phyloP scores from a whole-genome alignment of 164 flowering plant species.

The Litsea cubeba region DNA sequence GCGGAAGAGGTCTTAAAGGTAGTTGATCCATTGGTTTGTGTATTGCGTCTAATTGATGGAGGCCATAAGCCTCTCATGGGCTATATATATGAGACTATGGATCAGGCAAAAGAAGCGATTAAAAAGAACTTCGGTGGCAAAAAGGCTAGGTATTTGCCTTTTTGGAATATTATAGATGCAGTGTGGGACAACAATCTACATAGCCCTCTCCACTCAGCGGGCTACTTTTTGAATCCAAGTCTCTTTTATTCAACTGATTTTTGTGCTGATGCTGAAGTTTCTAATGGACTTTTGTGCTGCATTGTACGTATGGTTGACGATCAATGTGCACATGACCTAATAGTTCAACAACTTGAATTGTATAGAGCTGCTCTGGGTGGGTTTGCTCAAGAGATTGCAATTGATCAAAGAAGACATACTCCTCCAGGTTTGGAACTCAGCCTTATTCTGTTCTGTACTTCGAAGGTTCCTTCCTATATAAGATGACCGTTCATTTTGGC shows the following conservation, averaged over 20 bases:
- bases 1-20: slow-evolving; percentile 35
- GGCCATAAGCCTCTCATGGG: slow-evolving; percentile 36
- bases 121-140: slow-evolving; percentile 27
- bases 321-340: slow-evolving; percentile 23
- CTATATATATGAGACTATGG: slow-evolving; percentile 67
- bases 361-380: slow-evolving; percentile 33
- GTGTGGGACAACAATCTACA: slow-evolving; percentile 61
- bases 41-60: slow-evolving; percentile 26
- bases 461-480: background rate
- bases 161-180: slow-evolving; percentile 56
- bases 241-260: slow-evolving; percentile 43
- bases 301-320: slow-evolving; percentile 37
- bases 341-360: slow-evolving; percentile 36
- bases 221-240: slow-evolving; percentile 55
- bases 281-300: slow-evolving; percentile 40
- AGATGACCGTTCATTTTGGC: no score
- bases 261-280: slow-evolving; percentile 47
- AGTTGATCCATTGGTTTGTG: slow-evolving; percentile 44
- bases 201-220: slow-evolving; percentile 67
- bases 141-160: slow-evolving; percentile 27
- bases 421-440: slow-evolving; percentile 37
- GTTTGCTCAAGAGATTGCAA: slow-evolving; percentile 29
- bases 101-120: slow-evolving; percentile 60
- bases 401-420: slow-evolving; percentile 21
- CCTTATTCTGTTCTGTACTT: background rate